phyloP scores from a whole-genome alignment of 768 basidiomycete species.

The Xanthoconium purpureum region DNA sequence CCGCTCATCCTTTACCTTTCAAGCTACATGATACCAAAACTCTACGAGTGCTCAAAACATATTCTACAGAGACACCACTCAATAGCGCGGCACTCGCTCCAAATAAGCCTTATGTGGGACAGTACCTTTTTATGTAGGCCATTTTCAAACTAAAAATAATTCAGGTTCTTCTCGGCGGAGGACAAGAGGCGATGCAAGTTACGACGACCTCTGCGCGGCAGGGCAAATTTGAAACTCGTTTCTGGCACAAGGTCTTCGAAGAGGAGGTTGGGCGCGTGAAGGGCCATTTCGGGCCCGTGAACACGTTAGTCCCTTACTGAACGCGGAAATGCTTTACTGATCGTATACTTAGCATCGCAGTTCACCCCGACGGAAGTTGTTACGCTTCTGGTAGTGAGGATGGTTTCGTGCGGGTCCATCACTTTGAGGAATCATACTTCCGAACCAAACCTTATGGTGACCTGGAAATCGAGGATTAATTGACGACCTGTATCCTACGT shows the following conservation, averaged over 20 bases:
- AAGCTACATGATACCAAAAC: constrained; percentile 84
- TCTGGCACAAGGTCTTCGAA: constrained; percentile 97
- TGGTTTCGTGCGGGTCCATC: constrained; percentile 87
- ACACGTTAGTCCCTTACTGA: constrained; percentile 64
- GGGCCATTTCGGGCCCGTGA: constrained; percentile 95
- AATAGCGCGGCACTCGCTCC: constrained; percentile 91
- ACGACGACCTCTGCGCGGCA: constrained; percentile 92
- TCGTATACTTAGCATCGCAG: constrained; percentile 65
- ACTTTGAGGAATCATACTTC: constrained; percentile 95
- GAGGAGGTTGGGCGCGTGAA: constrained; percentile 97
- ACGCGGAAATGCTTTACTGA: not conserved
- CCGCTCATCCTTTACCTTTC: constrained; percentile 31
- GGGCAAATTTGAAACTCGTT: constrained; percentile 96
- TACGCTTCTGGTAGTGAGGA: constrained; percentile 98
- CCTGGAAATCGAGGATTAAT: constrained; percentile 66
- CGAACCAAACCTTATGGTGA: constrained; percentile 89
- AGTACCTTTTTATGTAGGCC: not conserved
- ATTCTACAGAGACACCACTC: constrained; percentile 86
- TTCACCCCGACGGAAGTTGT: constrained; percentile 81
- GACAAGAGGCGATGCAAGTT: constrained; percentile 96
- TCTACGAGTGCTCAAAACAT: constrained; percentile 90
- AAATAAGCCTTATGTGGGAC: constrained; percentile 73
- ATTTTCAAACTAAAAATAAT: not conserved
- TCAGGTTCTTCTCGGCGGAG: constrained; percentile 89
- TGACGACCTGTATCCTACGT: constrained; percentile 6